Percentiles rank a stretch among this genome's conserved stretches.
Evolutionary conservation across 1,139 yeast species (phyloP).

Genomic region (Suhomyces coccinellae): DNA sequence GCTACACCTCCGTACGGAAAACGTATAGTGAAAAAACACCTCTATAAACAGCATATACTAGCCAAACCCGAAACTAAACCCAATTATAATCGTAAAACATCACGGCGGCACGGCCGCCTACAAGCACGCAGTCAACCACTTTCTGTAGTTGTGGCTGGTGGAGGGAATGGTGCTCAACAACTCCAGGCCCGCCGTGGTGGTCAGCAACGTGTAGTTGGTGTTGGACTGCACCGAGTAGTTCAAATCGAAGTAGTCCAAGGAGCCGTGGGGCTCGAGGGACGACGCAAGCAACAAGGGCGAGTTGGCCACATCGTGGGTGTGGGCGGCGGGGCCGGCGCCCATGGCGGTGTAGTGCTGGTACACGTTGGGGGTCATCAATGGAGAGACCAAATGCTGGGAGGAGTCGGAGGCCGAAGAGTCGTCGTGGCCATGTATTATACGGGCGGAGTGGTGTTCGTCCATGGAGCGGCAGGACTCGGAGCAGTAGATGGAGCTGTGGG

Average conservation of each 20-base stretch:
- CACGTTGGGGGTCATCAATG: constrained; percentile 38
- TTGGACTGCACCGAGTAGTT: constrained; percentile 32
- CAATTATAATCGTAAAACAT: constrained; percentile 9
- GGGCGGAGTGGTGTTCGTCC: constrained; percentile 36
- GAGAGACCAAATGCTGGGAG: constrained; percentile 31
- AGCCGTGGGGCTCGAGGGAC: constrained; percentile 9
- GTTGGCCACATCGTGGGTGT: constrained; percentile 17
- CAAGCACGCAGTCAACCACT: constrained; percentile 43
- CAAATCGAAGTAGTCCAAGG: constrained; percentile 35
- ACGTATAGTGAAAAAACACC: constrained; percentile 4
- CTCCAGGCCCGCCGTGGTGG: constrained; percentile 12
- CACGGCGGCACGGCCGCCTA: constrained; percentile 5
- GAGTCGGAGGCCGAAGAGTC: constrained; percentile 26
- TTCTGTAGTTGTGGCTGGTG: constrained; percentile 45
- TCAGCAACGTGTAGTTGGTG: constrained; percentile 18
- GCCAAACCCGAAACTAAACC: constrained; percentile 11
- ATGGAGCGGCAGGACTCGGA: constrained; percentile 53
- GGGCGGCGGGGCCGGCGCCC: background rate
- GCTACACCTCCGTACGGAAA: background rate
- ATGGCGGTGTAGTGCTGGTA: constrained; percentile 25
- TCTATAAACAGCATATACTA: constrained; percentile 10
- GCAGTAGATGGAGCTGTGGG: constrained; percentile 56
- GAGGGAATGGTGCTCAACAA: constrained; percentile 24
- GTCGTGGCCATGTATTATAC: constrained; percentile 11
- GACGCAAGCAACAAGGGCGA: constrained; percentile 24